phyloP scores from a whole-genome alignment of 2,329 filamentous ascomycete species.

The Westerdykella ornata region DNA sequence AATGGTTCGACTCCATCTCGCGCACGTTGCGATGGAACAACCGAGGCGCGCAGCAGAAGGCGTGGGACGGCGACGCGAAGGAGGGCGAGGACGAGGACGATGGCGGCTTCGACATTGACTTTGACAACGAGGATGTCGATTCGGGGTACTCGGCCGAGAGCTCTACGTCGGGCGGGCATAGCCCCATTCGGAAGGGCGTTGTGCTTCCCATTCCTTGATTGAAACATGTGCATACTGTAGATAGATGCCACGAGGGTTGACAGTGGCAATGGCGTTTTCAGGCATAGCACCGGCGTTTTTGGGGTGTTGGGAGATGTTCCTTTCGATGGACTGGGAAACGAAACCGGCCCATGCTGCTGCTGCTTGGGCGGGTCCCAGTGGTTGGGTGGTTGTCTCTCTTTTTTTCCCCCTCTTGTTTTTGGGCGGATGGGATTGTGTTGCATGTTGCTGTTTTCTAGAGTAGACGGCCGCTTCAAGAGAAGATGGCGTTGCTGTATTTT shows the following conservation, averaged over 20 bases:
- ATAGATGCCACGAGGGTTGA: neutral
- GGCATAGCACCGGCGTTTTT: neutral
- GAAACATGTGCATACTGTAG: neutral
- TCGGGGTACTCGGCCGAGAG: conserved; percentile 37
- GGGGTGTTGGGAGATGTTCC: conserved; percentile 1
- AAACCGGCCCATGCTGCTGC: conserved; percentile 13
- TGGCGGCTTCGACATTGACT: conserved; percentile 89
- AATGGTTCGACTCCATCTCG: conserved; percentile 96
- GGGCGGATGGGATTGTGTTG: too few relatives aligned
- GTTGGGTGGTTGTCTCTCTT: conserved; percentile 8
- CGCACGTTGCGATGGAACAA: conserved; percentile 93
- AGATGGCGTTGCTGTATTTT: too few relatives aligned
- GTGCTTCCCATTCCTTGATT: conserved; percentile 27
- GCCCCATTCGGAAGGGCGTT: conserved; percentile 33
- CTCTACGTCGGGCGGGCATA: conserved; percentile 27
- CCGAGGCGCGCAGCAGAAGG: conserved; percentile 84
- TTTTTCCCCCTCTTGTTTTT: conserved; percentile 2
- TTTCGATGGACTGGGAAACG: conserved; percentile 7
- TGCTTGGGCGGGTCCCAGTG: conserved; percentile 28
- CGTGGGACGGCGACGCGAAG: conserved; percentile 53
- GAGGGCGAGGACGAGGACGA: conserved; percentile 45
- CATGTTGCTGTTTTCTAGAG: too few relatives aligned
- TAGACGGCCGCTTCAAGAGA: too few relatives aligned
- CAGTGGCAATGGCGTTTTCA: neutral
- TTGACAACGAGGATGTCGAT: conserved; percentile 60